Conservation (phyloP, 352 stramenopile genomes). For the Phytophthora kernoviae region DNA sequence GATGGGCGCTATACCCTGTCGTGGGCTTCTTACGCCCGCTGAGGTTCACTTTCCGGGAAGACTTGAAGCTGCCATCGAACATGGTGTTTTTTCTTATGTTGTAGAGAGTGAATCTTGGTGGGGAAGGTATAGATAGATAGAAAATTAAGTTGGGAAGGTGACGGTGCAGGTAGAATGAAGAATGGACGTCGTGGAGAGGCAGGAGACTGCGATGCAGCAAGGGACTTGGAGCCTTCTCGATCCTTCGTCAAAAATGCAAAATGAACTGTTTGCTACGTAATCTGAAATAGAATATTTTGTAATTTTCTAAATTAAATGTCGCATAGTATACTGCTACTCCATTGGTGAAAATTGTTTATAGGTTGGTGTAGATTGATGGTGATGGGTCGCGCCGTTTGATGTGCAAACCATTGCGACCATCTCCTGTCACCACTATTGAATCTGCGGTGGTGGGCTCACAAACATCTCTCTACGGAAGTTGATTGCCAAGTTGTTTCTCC, state of each 20-base stretch:
- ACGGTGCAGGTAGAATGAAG: not conserved
- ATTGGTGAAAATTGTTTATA: not conserved
- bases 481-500: not conserved
- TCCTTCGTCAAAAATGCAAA: constrained; percentile 13
- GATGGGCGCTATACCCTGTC: constrained; percentile 28
- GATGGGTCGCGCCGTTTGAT: constrained; percentile 19
- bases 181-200: not conserved
- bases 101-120: not conserved
- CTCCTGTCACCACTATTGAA: not conserved
- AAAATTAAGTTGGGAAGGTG: not conserved
- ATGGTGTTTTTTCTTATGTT: constrained; percentile 25
- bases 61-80: constrained; percentile 80
- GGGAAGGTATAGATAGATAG: constrained; percentile 1
- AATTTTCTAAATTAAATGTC: not conserved
- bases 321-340: too few relatives aligned
- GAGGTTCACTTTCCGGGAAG: constrained; percentile 70
- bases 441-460: not conserved
- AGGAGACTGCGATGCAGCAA: not conserved
- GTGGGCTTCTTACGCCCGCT: constrained; percentile 58
- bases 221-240: constrained; percentile 14
- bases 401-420: constrained; percentile 14
- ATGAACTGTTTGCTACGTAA: constrained; percentile 14
- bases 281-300: constrained; percentile 2
- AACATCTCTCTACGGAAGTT: not conserved
- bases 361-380: not conserved